Percentiles rank a stretch among this genome's conserved stretches.
These are phyloP conservation scores for Aspergillus brunneoviolaceus DNA, from an alignment of 2,329 filamentous ascomycete genomes.

Conservation along the genomic window DNA sequence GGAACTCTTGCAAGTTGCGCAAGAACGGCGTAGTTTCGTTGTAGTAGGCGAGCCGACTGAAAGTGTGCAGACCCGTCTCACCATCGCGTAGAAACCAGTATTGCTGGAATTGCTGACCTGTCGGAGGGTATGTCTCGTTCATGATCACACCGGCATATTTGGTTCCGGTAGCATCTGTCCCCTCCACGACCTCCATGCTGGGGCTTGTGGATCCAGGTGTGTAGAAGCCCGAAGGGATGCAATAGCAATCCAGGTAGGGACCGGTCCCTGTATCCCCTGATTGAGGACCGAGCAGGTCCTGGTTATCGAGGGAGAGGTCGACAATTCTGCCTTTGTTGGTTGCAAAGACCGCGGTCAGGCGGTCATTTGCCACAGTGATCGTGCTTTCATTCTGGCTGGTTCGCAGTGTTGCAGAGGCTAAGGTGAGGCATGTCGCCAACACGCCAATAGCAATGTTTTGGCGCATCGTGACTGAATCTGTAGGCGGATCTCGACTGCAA, in stretches of 20 bases:
- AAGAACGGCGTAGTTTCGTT: slow-evolving; percentile 58
- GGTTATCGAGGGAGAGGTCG: slow-evolving; percentile 47
- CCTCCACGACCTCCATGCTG: slow-evolving; percentile 53
- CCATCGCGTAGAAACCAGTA: slow-evolving; percentile 65
- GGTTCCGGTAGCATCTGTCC: slow-evolving; percentile 51
- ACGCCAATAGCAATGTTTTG: slow-evolving; percentile 1
- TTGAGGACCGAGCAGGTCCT: slow-evolving; percentile 53
- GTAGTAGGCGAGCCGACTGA: slow-evolving; percentile 60
- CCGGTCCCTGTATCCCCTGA: slow-evolving; percentile 52
- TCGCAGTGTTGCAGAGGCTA: slow-evolving; percentile 19
- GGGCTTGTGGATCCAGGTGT: slow-evolving; percentile 55
- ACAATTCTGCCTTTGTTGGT: slow-evolving; percentile 46
- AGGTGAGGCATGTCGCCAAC: slow-evolving; percentile 8
- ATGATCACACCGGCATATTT: slow-evolving; percentile 60
- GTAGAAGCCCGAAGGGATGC: slow-evolving; percentile 59
- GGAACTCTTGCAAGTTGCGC: slow-evolving; percentile 60
- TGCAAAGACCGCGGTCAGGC: slow-evolving; percentile 46
- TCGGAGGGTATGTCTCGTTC: slow-evolving; percentile 58
- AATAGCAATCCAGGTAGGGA: slow-evolving; percentile 65
- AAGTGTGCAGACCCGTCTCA: slow-evolving; percentile 63
- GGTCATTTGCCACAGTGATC: slow-evolving; percentile 44
- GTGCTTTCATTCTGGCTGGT: slow-evolving; percentile 20
- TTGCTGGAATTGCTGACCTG: slow-evolving; percentile 61
- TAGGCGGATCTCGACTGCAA: not conserved
- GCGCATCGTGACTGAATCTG: slow-evolving; percentile 10